Evolutionary conservation across 1,139 yeast genomes (phyloP), one percentile per base, ranked within the genome.

Genomic region (Wickerhamomyces sp.): DNA sequence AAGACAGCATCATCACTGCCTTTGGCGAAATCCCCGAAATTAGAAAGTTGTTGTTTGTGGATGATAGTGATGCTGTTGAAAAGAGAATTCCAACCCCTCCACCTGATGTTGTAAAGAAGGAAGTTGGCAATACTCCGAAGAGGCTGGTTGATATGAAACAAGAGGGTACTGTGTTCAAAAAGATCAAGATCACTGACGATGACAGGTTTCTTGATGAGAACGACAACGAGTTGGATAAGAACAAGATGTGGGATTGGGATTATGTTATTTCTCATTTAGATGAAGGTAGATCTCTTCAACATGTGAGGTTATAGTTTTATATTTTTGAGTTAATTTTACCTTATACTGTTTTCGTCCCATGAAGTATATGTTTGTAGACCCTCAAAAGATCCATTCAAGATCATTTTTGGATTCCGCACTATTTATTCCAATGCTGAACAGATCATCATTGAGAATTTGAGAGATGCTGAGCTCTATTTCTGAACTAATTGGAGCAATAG

Each of bases 191-290:
- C 26, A 39, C 40, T 20, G 47, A 44, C 14, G 32, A 42, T 6
- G 40, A 43, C 28, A 34, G 34, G n/a, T 48, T 48, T 30, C 39
- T 23, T 24, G 46, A 49, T 29, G 51, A 45, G 28, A 34, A 41
- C 17, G 46, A 35, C 25, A 36, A 33, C 3, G 26, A 30, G 22
- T 21, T 51, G 20, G 42, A 41, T 14, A 31, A 13, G 20, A 47
- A 45, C 8, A 13, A 33, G 31, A 41, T 47, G 42, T 51, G 54
- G 54, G 41, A 44, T 25, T 47, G 27, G 19, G 49, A 47, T 16
- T 49, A 31, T 28, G 43, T 48, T 16, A 19, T 35, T 3, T 11
- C 27, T 2, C 42, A 40, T 27, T 25, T 42, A 16, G 21, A 21
- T 7, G 27, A 25, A 21, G 36, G 30, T 5, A 19, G 18, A 12